Evolutionary conservation across 768 basidiomycete species (phyloP).

Genomic region (Lentinula sp.): DNA sequence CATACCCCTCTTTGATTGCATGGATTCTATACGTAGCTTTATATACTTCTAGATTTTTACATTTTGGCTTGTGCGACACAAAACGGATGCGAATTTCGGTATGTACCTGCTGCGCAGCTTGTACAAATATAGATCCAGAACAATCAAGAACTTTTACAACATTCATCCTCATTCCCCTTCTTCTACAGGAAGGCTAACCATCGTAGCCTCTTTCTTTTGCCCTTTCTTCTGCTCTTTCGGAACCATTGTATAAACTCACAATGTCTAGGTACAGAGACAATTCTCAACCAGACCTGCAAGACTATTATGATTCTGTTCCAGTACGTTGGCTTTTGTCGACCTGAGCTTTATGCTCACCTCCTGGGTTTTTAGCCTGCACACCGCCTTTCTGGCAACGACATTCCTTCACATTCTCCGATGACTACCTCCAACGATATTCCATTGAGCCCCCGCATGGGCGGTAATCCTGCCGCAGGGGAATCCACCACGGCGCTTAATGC

Average conservation of each 20-base stretch:
- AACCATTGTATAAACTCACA: neutral
- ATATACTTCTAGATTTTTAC: neutral
- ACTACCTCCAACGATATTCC: neutral
- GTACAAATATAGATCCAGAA: neutral
- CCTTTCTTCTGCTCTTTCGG: neutral
- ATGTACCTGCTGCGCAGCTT: neutral
- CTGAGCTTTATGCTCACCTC: neutral
- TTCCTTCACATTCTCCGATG: neutral
- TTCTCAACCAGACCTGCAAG: neutral
- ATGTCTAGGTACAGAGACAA: conserved; percentile 5
- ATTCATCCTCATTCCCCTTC: neutral
- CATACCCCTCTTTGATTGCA: conserved; percentile 1
- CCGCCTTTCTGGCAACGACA: conserved; percentile 2
- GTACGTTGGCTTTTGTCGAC: neutral
- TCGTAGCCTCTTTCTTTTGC: neutral
- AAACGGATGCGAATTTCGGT: neutral
- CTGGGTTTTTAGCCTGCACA: neutral
- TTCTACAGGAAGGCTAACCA: neutral
- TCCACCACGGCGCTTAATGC: neutral
- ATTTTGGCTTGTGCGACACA: neutral
- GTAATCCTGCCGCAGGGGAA: neutral
- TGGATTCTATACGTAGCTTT: neutral
- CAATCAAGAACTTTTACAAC: neutral
- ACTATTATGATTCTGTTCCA: conserved; percentile 3
- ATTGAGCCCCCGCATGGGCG: neutral